phyloP scores from a whole-genome alignment of 2,329 filamentous ascomycete species.

The Chrysoporthe puriensis region DNA sequence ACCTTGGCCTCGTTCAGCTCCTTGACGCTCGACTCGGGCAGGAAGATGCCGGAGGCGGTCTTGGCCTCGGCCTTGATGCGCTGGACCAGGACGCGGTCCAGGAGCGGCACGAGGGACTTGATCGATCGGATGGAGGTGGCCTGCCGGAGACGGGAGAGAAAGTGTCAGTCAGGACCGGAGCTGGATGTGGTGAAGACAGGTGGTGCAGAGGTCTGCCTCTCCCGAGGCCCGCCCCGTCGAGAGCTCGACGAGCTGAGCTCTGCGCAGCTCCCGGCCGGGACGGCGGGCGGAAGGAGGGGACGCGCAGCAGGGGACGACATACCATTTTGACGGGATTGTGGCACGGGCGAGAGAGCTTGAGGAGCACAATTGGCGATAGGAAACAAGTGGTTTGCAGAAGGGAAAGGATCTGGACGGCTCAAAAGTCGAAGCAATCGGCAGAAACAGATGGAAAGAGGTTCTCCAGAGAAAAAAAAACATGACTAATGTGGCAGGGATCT shows the following conservation, averaged over 20 bases:
- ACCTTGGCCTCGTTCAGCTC: slow-evolving; percentile 98
- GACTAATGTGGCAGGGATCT: slow-evolving; percentile 27
- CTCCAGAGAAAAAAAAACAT: slow-evolving; percentile 25
- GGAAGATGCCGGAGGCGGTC: slow-evolving; percentile 95
- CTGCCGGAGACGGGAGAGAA: slow-evolving; percentile 43
- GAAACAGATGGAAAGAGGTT: slow-evolving; percentile 28
- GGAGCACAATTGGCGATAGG: background rate
- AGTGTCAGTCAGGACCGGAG: background rate
- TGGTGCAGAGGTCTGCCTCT: background rate
- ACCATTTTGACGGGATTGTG: slow-evolving; percentile 11
- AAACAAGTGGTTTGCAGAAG: background rate
- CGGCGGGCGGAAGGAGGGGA: no score
- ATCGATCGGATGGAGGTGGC: slow-evolving; percentile 86
- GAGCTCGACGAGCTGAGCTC: slow-evolving; percentile 6
- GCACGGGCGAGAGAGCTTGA: background rate
- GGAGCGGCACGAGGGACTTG: slow-evolving; percentile 90
- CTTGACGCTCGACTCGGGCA: slow-evolving; percentile 95
- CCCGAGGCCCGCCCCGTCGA: background rate
- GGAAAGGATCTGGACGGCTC: background rate
- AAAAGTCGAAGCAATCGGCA: slow-evolving; percentile 14
- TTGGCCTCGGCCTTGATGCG: slow-evolving; percentile 96
- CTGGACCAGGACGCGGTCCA: slow-evolving; percentile 97
- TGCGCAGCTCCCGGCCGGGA: background rate
- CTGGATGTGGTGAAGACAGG: background rate
- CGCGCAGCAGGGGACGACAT: background rate